Base-by-base conservation (phyloP, 75 land plant species). In the Pinus albicaulis region DNA sequence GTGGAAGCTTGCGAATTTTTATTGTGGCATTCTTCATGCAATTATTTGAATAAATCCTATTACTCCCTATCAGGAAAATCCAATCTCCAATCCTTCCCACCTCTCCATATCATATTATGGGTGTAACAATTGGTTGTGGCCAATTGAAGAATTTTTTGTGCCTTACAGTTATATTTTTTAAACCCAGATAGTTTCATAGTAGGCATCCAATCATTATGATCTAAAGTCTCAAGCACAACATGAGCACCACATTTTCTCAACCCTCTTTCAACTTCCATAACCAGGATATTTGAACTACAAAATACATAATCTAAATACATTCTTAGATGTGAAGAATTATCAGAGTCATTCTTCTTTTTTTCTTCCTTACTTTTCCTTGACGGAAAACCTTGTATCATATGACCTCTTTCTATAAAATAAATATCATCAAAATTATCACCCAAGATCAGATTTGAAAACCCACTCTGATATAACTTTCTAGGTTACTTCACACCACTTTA, bases 81-180 rank as follows among this genome's bases (percentile, higher is more conserved):
- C 73, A 97, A 79, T 26, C 60, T 86, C 99, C 99, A 97, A 31
- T 88, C 98, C 57, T 90, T 91, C 71, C 89, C 98, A 73, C 98
- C 98, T 76, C 87, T 94, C 99, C 99, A 97, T 86, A 91, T 86
- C 89, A 91, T 91, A 59, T 85, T 91, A 85, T 91, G 93, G 3
- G 91, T 86, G 66, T 59, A 89, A 0, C 91, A 87, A 57, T 91
- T 91, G 44, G 85, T 81, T 52, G 85, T 58, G 1, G 89, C 91
- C 55, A 89, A 87, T 76, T 91, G 93, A 68, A 91, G 59, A 72
- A 86, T 76, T 48, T 91, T 87, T 41, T 80, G 77, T 13, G 87
- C 86, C 78, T 89, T 89, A 75, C 85, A 79, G 3, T 80, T 66
- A 76, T 80, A 86, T 36, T 55, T 91, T 11, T 84, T 85, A 59